Evolutionary conservation across 345 rosid species (phyloP), one percentile per base, ranked within the genome.

Genomic region (Firmiana major): DNA sequence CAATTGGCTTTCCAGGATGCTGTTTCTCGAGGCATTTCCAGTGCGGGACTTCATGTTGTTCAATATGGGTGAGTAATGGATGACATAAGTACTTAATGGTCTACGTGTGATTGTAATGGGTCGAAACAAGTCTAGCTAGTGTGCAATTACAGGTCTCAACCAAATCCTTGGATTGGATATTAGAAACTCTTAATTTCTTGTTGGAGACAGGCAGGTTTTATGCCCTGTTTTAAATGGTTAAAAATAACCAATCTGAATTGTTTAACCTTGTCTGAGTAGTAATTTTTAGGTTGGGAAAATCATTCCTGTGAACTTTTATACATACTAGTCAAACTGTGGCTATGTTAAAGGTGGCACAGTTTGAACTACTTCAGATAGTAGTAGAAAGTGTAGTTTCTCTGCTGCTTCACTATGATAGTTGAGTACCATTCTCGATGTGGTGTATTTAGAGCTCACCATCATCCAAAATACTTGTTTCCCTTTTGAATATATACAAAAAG

Each of bases 1-100:
- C 71, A 58, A 46, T 79, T 74, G 78, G 58, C 83, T 78, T 81
- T 83, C 70, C 90, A 96, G 98, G 97, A 90, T 73, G 97, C 95
- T 1, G 94, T 93, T 86, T 87, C 97, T 80, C 90, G 90, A 66
- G 97, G 99, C 74, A 82, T 96, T 80, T 82, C 88, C 75, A 71
- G 85, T 65, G 90, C 90, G 40, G 95, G 97, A 77, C 63, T 91
- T 79, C 91, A 89, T 74, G 97, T 96, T 73, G 85, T 96, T 82
- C 98, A 90, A 77, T 96, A 87, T 73, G 98, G 99, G 99, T 96
- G 77, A 75, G 96, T 85, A 40, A 79, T 80, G 63, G 0, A 55
- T 10, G 40, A 64, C 54, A 24, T 24, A 45, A 68, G 46, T 28
- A 28, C 42, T 22, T 40, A 17, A 17, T 19, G 46, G 9, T 36